These are phyloP conservation scores for Kodamaea jinghongensis DNA, from an alignment of 805 yeast genomes.

Conservation along the genomic window DNA sequence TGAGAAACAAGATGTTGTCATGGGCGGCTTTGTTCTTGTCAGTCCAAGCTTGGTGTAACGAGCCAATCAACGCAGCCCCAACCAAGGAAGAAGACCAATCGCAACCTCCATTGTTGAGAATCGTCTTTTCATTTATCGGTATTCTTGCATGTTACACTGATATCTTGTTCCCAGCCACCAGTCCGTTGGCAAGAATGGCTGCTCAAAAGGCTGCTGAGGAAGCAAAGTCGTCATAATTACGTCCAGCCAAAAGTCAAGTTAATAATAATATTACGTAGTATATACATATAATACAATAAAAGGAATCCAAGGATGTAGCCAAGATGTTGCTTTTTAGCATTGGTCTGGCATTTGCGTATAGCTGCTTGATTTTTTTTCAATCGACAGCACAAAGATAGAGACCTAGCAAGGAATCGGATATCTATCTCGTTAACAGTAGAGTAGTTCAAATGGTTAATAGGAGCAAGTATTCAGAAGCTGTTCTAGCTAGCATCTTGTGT, in stretches of 20 bases:
- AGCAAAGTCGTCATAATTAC: too few species aligned
- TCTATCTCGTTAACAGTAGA: too few species aligned
- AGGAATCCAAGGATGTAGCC: too few species aligned
- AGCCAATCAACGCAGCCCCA: slow-evolving; percentile 34
- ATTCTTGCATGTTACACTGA: slow-evolving; percentile 55
- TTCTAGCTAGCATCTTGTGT: too few species aligned
- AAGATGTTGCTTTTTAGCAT: too few species aligned
- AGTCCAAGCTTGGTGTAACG: slow-evolving; percentile 46
- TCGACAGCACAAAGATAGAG: too few species aligned
- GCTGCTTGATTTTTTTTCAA: too few species aligned
- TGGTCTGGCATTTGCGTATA: too few species aligned
- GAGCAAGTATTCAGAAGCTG: too few species aligned
- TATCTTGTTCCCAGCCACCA: slow-evolving; percentile 43
- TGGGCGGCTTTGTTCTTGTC: slow-evolving; percentile 57
- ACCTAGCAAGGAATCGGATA: too few species aligned
- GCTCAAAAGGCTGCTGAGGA: slow-evolving; percentile 20
- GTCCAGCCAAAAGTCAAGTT: not conserved
- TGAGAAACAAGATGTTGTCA: slow-evolving; percentile 54
- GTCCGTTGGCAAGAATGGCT: slow-evolving; percentile 20
- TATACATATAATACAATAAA: too few species aligned
- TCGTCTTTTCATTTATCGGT: slow-evolving; percentile 46
- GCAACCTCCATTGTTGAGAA: slow-evolving; percentile 49
- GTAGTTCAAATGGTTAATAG: too few species aligned
- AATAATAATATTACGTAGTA: not conserved
- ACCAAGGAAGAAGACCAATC: slow-evolving; percentile 19